phyloP scores from a whole-genome alignment of 345 rosid genomes.

The Hibiscus syriacus region DNA sequence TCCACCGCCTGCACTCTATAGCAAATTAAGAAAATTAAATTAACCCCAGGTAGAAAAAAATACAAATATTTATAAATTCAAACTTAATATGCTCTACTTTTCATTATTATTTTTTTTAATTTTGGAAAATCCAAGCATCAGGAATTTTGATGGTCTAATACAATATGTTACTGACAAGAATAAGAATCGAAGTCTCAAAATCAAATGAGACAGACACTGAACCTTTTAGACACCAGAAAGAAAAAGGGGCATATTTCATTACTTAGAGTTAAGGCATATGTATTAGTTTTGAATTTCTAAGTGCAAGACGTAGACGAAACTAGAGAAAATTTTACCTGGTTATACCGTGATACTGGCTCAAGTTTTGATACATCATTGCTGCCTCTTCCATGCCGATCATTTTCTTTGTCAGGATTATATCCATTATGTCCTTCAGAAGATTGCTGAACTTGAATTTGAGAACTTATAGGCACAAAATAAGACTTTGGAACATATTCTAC shows the following conservation, averaged over 20 bases:
- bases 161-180: no score
- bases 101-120: no score
- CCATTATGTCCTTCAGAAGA: slow-evolving; percentile 29
- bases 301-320: background rate
- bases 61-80: background rate
- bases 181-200: background rate
- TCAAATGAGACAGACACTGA: background rate
- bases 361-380: slow-evolving; percentile 33
- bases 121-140: background rate
- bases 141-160: background rate
- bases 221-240: background rate
- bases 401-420: slow-evolving; percentile 46
- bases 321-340: slow-evolving; percentile 35
- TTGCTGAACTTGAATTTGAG: slow-evolving; percentile 40
- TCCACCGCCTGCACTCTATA: slow-evolving; percentile 8
- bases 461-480: slow-evolving; percentile 34
- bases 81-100: background rate
- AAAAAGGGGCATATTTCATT: no score
- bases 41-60: background rate
- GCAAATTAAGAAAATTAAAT: background rate
- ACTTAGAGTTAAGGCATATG: background rate
- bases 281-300: background rate
- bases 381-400: slow-evolving; percentile 39
- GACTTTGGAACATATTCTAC: slow-evolving; percentile 24
- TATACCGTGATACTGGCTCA: slow-evolving; percentile 32